Evolutionary conservation across 2,329 filamentous ascomycete genomes (phyloP), one percentile per base, ranked within the genome.

Genomic region (Trichoderma afroharzianum): DNA sequence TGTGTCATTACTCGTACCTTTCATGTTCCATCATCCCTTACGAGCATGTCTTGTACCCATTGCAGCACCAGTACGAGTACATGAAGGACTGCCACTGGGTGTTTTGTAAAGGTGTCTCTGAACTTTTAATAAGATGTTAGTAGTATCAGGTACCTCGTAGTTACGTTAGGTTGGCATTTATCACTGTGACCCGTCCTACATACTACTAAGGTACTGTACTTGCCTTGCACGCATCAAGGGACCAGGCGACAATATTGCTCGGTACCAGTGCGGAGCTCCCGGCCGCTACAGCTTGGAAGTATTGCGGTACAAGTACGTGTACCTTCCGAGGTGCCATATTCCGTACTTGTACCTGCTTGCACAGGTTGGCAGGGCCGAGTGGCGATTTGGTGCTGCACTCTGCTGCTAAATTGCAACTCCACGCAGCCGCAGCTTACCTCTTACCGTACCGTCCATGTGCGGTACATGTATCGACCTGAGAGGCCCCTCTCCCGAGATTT

Each of bases 331-430:
- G 53, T 57, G 26, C 24, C 53, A 14, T 24, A 7, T 32, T 59
- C 57, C 30, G 59, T 26, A 24, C 32, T 32, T 61, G 59, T 26
- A 24, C 32, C 58, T 61, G 58, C 30, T 62, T 62, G 58, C 32
- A 14, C 58, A 36, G 53, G 53, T 15, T 28, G 53, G 26, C 39
- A 47, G 15, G 30, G 24, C 36, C 53, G 50, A 36, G 64, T 68
- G 64, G 64, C 64, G 64, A 68, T 30, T 64, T 53, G 64, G 53
- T 28, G 64, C 53, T n/a, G 53, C 32, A n/a, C 63, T 68, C 36
- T 59, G 64, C n/a, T 68, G 28, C 57, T 21, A 33, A 59, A 63
- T 50, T 50, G 39, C 62, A 63, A 21, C 62, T 63, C 62, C 62
- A 50, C 62, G 64, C 53, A 66, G 47, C 63, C 32, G 50, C 63